Conservation (phyloP, 805 yeast genomes). For the Monosporozyma solicola region DNA sequence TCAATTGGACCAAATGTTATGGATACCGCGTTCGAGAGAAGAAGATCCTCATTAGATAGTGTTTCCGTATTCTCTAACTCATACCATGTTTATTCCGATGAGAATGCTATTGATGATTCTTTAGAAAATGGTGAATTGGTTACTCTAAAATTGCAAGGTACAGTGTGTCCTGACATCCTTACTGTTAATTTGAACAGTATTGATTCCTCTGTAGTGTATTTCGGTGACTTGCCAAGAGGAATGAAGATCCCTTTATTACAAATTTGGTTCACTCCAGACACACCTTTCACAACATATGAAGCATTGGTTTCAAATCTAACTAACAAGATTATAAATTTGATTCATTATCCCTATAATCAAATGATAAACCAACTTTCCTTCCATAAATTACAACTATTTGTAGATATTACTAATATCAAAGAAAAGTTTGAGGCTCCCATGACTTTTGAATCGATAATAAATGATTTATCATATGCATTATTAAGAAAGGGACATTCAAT, state of each 20-base stretch:
- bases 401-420: background rate
- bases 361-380: background rate
- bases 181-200: background rate
- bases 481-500: background rate
- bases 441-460: background rate
- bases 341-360: background rate
- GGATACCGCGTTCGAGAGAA: constrained; percentile 2
- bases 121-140: background rate
- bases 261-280: background rate
- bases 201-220: background rate
- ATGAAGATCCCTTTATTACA: background rate
- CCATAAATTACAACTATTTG: background rate
- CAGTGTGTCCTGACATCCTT: background rate
- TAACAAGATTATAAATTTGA: background rate
- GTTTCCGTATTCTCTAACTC: constrained; percentile 3
- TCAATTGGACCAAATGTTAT: constrained; percentile 3
- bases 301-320: background rate
- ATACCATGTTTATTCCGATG: background rate
- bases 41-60: constrained; percentile 11
- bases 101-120: constrained; percentile 4
- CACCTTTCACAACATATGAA: background rate
- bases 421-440: background rate
- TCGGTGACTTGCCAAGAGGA: background rate
- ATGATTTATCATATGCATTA: background rate
- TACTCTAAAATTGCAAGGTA: background rate